Evolutionary conservation across 163 green algal species (phyloP), one percentile per base, ranked within the genome.

Genomic region (Volvox carteri): DNA sequence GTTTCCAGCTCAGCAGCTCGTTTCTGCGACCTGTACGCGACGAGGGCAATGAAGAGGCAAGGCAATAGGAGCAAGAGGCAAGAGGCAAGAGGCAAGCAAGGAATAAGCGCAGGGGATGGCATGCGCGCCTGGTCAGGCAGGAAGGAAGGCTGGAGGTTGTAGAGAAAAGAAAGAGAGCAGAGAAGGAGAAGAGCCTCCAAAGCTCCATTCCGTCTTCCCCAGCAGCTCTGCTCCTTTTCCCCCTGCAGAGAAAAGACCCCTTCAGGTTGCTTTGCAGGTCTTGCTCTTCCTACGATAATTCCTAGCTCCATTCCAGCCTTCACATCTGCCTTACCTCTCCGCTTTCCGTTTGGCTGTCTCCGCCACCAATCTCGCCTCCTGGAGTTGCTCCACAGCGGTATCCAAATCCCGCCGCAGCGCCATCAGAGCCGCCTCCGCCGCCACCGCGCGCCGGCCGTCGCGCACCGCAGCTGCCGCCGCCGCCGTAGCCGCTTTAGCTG

Each of bases 281-380:
- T n/a, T n/a, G n/a, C n/a, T n/a, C n/a, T n/a, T n/a, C n/a, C n/a
- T n/a, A n/a, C n/a, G n/a, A n/a, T n/a, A n/a, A n/a, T n/a, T n/a
- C n/a, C n/a, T n/a, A n/a, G n/a, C n/a, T n/a, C n/a, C n/a, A n/a
- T n/a, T n/a, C n/a, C n/a, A n/a, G n/a, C n/a, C n/a, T n/a, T n/a
- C n/a, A n/a, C n/a, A n/a, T n/a, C n/a, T n/a, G 12, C 39, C 70
- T 54, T 37, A 78, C 79, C 79, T 86, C 30, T 65, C 62, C 62
- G 74, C 18, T 46, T 79, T 62, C 78, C 52, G 52, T 11, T 54
- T 35, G 14, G 58, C 33, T 8, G 84, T 65, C 18, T 44, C 56
- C 88, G 80, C 65, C 50, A 83, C 80, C 37, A 73, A 74, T 60
- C 65, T 39, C 23, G 74, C 62, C n/a, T 79, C 80, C 37, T 44